phyloP scores from a whole-genome alignment of 805 yeast species.

The Suhomyces sp. region DNA sequence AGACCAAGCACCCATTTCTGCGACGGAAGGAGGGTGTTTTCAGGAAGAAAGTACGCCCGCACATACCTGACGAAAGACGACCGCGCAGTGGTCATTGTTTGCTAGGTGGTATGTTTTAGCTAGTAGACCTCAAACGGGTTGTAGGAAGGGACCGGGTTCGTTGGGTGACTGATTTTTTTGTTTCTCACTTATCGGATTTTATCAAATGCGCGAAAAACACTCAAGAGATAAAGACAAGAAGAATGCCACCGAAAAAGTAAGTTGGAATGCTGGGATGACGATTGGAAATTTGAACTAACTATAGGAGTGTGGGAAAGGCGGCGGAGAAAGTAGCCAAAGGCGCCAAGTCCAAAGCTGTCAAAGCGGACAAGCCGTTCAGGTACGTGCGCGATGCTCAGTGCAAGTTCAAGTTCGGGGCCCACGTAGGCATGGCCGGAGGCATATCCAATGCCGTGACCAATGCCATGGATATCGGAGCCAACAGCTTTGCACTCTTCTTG shows the following conservation, averaged over 20 bases:
- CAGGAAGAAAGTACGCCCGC: slow-evolving; percentile 20
- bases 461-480: slow-evolving; percentile 58
- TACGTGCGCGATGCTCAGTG: slow-evolving; percentile 41
- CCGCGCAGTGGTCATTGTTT: not conserved
- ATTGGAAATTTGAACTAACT: not conserved
- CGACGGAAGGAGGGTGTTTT: slow-evolving; percentile 21
- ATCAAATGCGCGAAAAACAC: not conserved
- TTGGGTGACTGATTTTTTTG: not conserved
- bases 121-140: not conserved
- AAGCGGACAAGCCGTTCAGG: slow-evolving; percentile 15
- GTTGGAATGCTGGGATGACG: not conserved
- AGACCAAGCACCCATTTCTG: slow-evolving; percentile 78
- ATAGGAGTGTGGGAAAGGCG: not conserved
- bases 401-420: slow-evolving; percentile 78
- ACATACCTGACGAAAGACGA: slow-evolving; percentile 4
- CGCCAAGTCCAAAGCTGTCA: slow-evolving; percentile 4
- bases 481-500: slow-evolving; percentile 85
- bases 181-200: not conserved
- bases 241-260: slow-evolving; percentile 12
- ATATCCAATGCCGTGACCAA: slow-evolving; percentile 65
- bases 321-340: not conserved
- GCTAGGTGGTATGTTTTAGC: not conserved
- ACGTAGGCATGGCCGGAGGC: slow-evolving; percentile 82
- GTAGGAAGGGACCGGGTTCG: not conserved
- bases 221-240: not conserved